Evolutionary conservation across 768 basidiomycete genomes (phyloP).

Genomic region (Phaeotremella skinneri): DNA sequence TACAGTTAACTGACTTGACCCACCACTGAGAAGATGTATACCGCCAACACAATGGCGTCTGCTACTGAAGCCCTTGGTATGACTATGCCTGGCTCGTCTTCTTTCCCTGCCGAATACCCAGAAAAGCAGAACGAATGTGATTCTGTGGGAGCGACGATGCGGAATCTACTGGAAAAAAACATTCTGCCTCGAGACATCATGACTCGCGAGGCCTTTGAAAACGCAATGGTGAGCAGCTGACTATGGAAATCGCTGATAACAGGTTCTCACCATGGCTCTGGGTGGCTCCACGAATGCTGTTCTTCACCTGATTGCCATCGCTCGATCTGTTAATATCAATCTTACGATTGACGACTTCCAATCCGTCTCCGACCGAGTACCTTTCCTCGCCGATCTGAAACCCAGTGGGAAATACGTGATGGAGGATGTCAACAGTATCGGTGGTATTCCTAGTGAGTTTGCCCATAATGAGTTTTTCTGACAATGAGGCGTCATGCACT

Average conservation of each 20-base stretch:
- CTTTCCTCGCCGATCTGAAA: slow-evolving; percentile 94
- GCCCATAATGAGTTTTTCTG: slow-evolving; percentile 2
- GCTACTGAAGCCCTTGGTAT: slow-evolving; percentile 94
- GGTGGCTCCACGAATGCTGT: slow-evolving; percentile 99
- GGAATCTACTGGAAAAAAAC: slow-evolving; percentile 82
- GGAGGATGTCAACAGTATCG: slow-evolving; percentile 94
- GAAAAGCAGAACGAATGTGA: slow-evolving; percentile 86
- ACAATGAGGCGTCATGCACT: slow-evolving; percentile 71
- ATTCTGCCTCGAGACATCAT: slow-evolving; percentile 93
- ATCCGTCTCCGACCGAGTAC: slow-evolving; percentile 81
- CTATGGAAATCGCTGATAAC: slow-evolving; percentile 12
- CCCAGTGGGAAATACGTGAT: slow-evolving; percentile 98
- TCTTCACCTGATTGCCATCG: slow-evolving; percentile 92
- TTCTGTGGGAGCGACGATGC: slow-evolving; percentile 75
- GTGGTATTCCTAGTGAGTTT: slow-evolving; percentile 86
- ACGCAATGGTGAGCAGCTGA: slow-evolving; percentile 75
- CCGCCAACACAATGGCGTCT: slow-evolving; percentile 97
- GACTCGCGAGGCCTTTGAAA: slow-evolving; percentile 94
- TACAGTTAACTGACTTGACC: slow-evolving; percentile 30
- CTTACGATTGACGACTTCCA: slow-evolving; percentile 92
- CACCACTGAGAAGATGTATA: slow-evolving; percentile 74
- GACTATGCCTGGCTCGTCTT: slow-evolving; percentile 94
- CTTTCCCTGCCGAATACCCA: slow-evolving; percentile 85
- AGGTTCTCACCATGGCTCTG: slow-evolving; percentile 94
- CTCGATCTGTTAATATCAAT: slow-evolving; percentile 87